A percentile compares a stretch with the other conserved stretches of the same genome.
These are phyloP conservation scores for Pythium oligandrum DNA, from an alignment of 352 stramenopile species.

Conservation along the genomic window DNA sequence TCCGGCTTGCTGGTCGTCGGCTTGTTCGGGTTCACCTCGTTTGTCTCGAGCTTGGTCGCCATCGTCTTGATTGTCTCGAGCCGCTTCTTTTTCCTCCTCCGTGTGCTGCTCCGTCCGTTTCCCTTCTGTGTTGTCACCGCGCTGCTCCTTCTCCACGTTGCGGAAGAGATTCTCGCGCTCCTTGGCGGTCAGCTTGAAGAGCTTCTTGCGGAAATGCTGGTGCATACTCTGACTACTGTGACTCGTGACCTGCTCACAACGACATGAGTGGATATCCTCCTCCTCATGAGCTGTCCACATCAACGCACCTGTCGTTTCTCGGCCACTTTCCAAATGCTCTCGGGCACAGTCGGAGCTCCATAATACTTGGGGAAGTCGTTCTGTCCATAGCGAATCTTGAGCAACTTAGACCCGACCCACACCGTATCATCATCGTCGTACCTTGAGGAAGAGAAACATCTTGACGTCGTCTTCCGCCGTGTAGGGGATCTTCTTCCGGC, in stretches of 20 bases:
- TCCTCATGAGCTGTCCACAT: neutral
- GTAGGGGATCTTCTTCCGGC: neutral
- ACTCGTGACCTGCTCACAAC: slow-evolving; percentile 20
- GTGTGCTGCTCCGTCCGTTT: too few relatives aligned
- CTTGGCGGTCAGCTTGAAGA: slow-evolving; percentile 27
- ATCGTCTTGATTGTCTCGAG: too few relatives aligned
- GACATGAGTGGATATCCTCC: neutral
- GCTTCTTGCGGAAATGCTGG: slow-evolving; percentile 42
- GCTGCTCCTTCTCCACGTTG: too few relatives aligned
- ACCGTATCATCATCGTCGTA: neutral
- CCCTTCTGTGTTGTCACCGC: too few relatives aligned
- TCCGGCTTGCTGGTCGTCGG: neutral
- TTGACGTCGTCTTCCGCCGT: slow-evolving; percentile 6
- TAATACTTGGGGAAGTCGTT: slow-evolving; percentile 10
- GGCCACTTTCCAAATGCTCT: slow-evolving; percentile 14
- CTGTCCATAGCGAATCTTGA: neutral
- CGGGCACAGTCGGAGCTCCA: slow-evolving; percentile 1
- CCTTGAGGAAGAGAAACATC: slow-evolving; percentile 43
- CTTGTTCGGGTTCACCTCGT: too few relatives aligned
- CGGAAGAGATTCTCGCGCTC: slow-evolving; percentile 16
- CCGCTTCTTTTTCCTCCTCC: too few relatives aligned
- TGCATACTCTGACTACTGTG: slow-evolving; percentile 47
- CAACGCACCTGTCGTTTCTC: slow-evolving; percentile 6
- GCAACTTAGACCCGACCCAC: neutral
- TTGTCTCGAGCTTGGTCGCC: too few relatives aligned